Percentiles rank a stretch among this genome's conserved stretches.
Conservation (phyloP, 2,329 filamentous ascomycete species). For the Talaromyces sp. region DNA sequence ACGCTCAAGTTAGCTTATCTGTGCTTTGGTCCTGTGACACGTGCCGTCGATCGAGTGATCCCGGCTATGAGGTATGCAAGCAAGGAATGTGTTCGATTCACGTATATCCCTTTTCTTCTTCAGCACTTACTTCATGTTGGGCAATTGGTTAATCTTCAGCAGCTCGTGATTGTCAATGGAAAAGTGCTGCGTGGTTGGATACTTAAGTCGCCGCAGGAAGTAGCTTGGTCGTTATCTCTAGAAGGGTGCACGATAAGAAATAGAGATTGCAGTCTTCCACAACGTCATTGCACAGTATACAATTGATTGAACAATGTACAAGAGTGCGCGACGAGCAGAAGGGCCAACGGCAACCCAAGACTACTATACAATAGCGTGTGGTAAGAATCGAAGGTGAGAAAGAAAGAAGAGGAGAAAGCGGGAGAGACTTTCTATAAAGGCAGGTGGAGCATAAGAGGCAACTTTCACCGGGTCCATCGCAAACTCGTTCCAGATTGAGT, state of each 20-base stretch:
- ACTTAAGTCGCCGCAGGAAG: neutral
- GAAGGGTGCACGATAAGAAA: neutral
- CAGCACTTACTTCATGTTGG: neutral
- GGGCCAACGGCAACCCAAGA: neutral
- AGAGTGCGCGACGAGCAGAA: neutral
- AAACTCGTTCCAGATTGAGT: neutral
- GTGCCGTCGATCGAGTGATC: neutral
- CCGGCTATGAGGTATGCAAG: neutral
- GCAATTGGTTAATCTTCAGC: neutral
- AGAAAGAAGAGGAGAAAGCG: neutral
- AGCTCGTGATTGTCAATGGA: neutral
- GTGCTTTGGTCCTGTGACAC: neutral
- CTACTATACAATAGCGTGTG: neutral
- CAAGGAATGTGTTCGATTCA: neutral
- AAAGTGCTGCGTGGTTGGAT: neutral
- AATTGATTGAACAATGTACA: neutral
- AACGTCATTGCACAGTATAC: neutral
- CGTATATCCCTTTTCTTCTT: neutral
- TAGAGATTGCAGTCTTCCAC: neutral
- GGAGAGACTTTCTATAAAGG: neutral
- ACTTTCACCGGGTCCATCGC: neutral
- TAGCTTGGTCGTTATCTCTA: conserved; percentile 4
- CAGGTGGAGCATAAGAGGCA: neutral
- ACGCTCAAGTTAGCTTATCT: neutral
- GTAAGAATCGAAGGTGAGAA: neutral